Base-by-base conservation (phyloP, 495 filamentous ascomycete species). In the Penicillium pancosmium region DNA sequence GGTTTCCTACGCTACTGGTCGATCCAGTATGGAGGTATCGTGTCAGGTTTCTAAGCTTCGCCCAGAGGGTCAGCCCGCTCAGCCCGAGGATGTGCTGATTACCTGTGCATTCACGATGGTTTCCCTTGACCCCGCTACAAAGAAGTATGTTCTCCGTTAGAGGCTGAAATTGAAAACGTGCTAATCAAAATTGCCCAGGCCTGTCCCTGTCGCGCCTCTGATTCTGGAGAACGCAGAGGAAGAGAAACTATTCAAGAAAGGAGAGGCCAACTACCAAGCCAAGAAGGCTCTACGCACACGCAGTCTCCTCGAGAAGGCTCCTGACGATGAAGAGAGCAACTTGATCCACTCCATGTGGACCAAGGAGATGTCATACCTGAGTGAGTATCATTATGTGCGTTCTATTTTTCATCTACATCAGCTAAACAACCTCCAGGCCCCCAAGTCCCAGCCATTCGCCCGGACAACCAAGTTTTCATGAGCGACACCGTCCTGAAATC, bases 21-120 rank as follows among this genome's bases (percentile, higher is more conserved):
- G 87, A 52, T 90, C 86, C 36, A 91, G 88, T 68, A 90, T 93
- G 80, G 91, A 93, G 61, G 82, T 95, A 16, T 89, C 89, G 0
- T 74, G 90, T 35, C 88, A 91, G 68, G 88, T 92, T 11, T 83
- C 87, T 9, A 88, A 88, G 70, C 84, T 74, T 0, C 80, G 74
- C 25, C 79, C 83, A 1, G 74, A 82, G 35, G 89, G 86, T 6
- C 73, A 86, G 60, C 66, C 75, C 18, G 78, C 80, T n/a, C 81
- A 79, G 61, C 79, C 84, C 0, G 86, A 88, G 41, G 90, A 92
- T 72, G 76, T 92, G 6, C 62, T 93, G 56, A 82, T 93, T 61
- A 91, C 86, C 4, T 93, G 91, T 72, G 84, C 87, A 10, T 93
- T 92, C 67, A 95, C 91, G 1, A 93, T 95, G 87, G 87, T 90